Base-by-base conservation (phyloP, 202 grass and related monocot genomes). In the Bolboschoenoplectus hybrid region DNA sequence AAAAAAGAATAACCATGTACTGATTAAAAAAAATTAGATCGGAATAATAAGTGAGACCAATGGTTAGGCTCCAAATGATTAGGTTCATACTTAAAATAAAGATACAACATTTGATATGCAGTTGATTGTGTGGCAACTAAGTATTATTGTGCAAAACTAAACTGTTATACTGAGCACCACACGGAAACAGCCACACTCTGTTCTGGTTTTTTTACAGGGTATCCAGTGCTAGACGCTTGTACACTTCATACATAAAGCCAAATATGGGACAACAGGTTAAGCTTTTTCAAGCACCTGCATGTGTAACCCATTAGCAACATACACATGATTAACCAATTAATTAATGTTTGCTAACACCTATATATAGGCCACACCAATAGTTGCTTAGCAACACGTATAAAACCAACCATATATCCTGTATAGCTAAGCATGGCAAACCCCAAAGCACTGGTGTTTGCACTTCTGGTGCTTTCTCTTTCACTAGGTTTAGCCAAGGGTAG, bases 61-160 rank as follows among this genome's bases (percentile, higher is more conserved):
- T 74, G 52, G 84, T 82, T 90, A 91, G 57, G 60, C 80, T 87
- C 91, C 91, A 95, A 91, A 91, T 7, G 5, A 80, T 92, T 91
- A 95, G 93, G 89, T 91, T 51, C 85, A 91, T 66, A 9, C 64
- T 77, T 34, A 49, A 85, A 58, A 19, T 80, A 72, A 14, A 69
- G 50, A 68, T 65, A 82, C 82, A 14, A 38, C 51, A 71, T 38
- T 40, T 1, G 2, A 16, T 19, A 3, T 55, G 81, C 85, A 19
- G 38, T 50, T 40, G 41, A 81, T 63, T 63, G 55, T 2, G n/a
- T 44, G 44, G 2, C 46, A 47, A 3, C 8, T 74, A 7, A 51
- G 1, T 9, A 51, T 9, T 51, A 45, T 11, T 73, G 2, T 1
- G 17, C 16, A 52, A 75, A 56, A 45, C 43, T 38, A 53, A 26